phyloP scores from a whole-genome alignment of 805 yeast genomes.

The Schwanniomyces vanrijiae region DNA sequence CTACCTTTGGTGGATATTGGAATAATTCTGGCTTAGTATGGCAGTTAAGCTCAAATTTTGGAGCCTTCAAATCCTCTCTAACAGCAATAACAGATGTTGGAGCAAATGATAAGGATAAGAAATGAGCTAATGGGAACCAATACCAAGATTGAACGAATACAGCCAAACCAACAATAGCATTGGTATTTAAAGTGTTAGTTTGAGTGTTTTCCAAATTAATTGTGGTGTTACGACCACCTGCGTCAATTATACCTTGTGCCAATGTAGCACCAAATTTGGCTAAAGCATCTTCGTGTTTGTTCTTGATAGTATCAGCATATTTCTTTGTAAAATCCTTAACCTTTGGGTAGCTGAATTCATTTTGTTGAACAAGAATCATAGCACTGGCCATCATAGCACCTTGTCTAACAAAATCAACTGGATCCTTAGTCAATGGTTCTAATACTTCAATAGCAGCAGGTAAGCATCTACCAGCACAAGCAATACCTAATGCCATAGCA shows the following conservation, averaged over 20 bases:
- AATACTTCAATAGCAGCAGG: constrained; percentile 88
- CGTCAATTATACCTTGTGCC: constrained; percentile 97
- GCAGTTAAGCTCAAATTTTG: constrained; percentile 78
- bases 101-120: constrained; percentile 84
- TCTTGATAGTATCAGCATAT: constrained; percentile 72
- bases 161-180: constrained; percentile 89
- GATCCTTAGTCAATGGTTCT: constrained; percentile 89
- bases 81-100: constrained; percentile 92
- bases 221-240: constrained; percentile 98
- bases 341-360: constrained; percentile 77
- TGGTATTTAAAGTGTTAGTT: constrained; percentile 85
- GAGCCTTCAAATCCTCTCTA: constrained; percentile 74
- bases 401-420: constrained; percentile 96
- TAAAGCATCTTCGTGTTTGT: constrained; percentile 93
- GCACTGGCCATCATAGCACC: constrained; percentile 93
- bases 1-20: constrained; percentile 86
- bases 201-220: constrained; percentile 85
- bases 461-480: constrained; percentile 93
- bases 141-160: constrained; percentile 95
- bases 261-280: constrained; percentile 97
- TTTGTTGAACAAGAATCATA: constrained; percentile 85
- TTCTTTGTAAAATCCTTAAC: constrained; percentile 74
- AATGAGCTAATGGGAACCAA: constrained; percentile 97
- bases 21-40: constrained; percentile 78
- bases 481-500: constrained; percentile 93